Base-by-base conservation (phyloP, 768 basidiomycete genomes). In the Boletus rufocinnamomeus region DNA sequence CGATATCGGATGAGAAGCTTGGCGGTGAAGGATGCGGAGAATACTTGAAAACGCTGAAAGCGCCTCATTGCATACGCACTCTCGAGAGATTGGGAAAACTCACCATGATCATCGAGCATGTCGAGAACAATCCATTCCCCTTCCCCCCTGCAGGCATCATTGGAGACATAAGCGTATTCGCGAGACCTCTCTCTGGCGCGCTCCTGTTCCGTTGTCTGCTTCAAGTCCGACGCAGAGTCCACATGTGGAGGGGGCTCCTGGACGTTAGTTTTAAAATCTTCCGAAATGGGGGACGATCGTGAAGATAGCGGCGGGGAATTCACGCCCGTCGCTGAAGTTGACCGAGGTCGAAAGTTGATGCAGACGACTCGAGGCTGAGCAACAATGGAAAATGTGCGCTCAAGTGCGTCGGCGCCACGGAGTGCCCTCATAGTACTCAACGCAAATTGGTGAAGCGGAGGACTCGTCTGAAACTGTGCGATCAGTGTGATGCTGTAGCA, bases 61-160 rank as follows among this genome's bases (percentile, higher is more conserved):
- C 16, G 21, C 17, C 14, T 56, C 23, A 58, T 48, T 41, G 32
- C 38, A n/a, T 28, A 21, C 9, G 14, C 21, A 5, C n/a, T 7
- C 6, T 2, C 1, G 5, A 34, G 27, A 54, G 27, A 6, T 1
- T 23, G 14, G 14, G 14, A 37, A 56, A 27, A 23, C 65, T 45
- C 54, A 79, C 81, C 81, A 47, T 70, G 68, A 52, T 82, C 81
- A 56, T 76, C 76, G 59, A 79, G 76, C 69, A 84, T 66, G 66
- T 85, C 84, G 21, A 85, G 69, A 10, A 80, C 77, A 19, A 84
- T 72, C 80, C 79, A 84, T 54, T 84, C 82, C 0, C 72, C 76
- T 28, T 72, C 73, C 21, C 52, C 63, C 17, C 37, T 45, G 23
- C 37, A 62, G 25, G 56, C 45, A 2, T 66, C 62, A 52, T 57